Evolutionary conservation across 108 stramenopile genomes (phyloP), one percentile per base, ranked within the genome.

Genomic region (Ochromonas danica): DNA sequence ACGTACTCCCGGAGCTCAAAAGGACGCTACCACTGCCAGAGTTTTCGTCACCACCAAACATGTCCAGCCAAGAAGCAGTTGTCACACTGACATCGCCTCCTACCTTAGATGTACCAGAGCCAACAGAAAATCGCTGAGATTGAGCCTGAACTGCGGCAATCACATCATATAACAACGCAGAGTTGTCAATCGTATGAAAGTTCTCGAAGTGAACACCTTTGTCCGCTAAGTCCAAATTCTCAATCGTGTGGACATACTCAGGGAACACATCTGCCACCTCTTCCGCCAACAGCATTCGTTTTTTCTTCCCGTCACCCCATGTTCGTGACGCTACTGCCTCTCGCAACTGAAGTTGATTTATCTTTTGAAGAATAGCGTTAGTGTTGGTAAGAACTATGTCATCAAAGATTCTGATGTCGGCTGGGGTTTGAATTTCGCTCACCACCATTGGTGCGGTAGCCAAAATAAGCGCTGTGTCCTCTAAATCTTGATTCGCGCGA

Each of bases 201-300:
- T 89, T 57, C 40, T 79, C 45, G 35, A 90, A 79, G 0, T 78
- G 75, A 75, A 90, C 82, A 25, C 71, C 75, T 62, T 89, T 86
- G 70, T 91, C 89, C 3, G 71, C 81, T 1, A 91, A 62, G 27
- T 78, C 57, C 43, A 86, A 89, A 14, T 86, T 80, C 25, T 84
- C 45, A 0, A 90, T 77, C 43, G 90, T 74, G 35, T 85, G 71
- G 36, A 91, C 85, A 78, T 92, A 88, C 83, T 92, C 91, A 28
- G 91, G 91, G 61, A 92, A 92, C 0, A 91, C 77, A 41, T 89
- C 80, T 27, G 75, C 80, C 41, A 92, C 77, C 70, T 92, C 85
- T 79, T 92, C 91, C 0, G 91, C 91, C 62, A 92, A 90, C 14
- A 92, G 87, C 60, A 91, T 91, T 14, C 91, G 83, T 6, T 88